phyloP scores from a whole-genome alignment of 345 rosid species.

The Turnera subulata region DNA sequence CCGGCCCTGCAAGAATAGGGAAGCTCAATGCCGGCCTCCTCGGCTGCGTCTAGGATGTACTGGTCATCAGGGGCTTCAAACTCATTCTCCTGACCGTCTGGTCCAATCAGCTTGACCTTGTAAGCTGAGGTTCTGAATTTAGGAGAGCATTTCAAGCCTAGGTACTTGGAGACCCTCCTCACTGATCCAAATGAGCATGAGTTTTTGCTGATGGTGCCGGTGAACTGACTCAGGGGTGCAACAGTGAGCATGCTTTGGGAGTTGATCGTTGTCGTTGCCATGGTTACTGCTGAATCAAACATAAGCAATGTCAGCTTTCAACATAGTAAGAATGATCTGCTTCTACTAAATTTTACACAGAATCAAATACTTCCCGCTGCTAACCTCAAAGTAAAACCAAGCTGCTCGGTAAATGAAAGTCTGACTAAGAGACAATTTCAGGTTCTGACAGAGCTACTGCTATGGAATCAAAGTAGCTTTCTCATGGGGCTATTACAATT shows the following conservation, averaged over 20 bases:
- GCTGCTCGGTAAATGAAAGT: too few species aligned
- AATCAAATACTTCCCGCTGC: too few species aligned
- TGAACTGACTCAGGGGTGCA: conserved; percentile 32
- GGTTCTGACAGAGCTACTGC: too few species aligned
- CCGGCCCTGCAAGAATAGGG: conserved; percentile 95
- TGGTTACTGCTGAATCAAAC: conserved; percentile 26
- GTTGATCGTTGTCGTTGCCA: conserved; percentile 49
- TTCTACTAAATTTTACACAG: too few species aligned
- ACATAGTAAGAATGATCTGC: too few species aligned
- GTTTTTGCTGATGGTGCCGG: conserved; percentile 21
- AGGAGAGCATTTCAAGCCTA: conserved; percentile 53
- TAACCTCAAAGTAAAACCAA: too few species aligned
- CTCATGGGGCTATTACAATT: too few species aligned
- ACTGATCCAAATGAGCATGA: conserved; percentile 44
- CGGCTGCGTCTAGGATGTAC: conserved; percentile 81
- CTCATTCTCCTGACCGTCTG: conserved; percentile 52
- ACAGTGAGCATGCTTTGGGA: conserved; percentile 42
- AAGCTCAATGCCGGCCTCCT: conserved; percentile 68
- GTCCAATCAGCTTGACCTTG: conserved; percentile 78
- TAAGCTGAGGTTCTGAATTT: conserved; percentile 38
- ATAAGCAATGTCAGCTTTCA: too few species aligned
- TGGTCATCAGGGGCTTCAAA: conserved; percentile 55
- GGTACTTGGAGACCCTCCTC: conserved; percentile 43
- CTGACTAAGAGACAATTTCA: too few species aligned
- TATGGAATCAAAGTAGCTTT: too few species aligned